Base-by-base conservation (phyloP, 257 asterid genomes). In the Scutellaria baicalensis region DNA sequence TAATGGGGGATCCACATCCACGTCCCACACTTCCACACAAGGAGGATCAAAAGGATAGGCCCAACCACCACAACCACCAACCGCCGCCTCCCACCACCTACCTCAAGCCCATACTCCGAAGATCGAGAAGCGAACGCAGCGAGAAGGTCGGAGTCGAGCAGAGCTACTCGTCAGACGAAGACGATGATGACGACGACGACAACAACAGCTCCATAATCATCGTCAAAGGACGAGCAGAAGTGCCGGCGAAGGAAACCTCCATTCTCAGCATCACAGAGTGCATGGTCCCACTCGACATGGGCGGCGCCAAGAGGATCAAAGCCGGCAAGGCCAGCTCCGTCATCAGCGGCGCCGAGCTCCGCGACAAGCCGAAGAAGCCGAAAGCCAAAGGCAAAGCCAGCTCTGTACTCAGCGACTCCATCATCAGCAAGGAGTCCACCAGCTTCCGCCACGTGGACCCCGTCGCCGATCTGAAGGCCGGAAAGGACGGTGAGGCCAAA, bases 261-360 rank as follows among this genome's bases (percentile, higher is more conserved):
- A 86, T 88, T 42, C 73, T 92, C 1, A 85, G 89, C 63, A 83
- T 86, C 21, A 81, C 97, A 0, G 87, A 86, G 14, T 66, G 63
- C 72, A 64, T 47, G 49, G 80, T 69, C 38, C 86, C 81, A 0
- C 65, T 74, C 8, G 66, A 69, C 13, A n/a, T n/a, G n/a, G 49
- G 18, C 1, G 47, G 44, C 17, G 0, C 13, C 6, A 70, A 18
- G 36, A 55, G 13, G 61, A n/a, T n/a, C n/a, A n/a, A 80, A 68
- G 72, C 75, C 31, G 31, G 92, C 7, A 92, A 89, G 71, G 97
- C 97, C 0, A 88, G 96, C 51, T 92, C 98, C 0, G 91, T 89
- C 11, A 85, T 92, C 2, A 77, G 65, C 13, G 96, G 92, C 1
- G 84, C 87, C 0, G 96, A 92, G 64, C 70, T 86, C 1, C 68